Base-by-base conservation (phyloP, 192 early-diverging fungal species). In the Entomortierella chlamydospora region DNA sequence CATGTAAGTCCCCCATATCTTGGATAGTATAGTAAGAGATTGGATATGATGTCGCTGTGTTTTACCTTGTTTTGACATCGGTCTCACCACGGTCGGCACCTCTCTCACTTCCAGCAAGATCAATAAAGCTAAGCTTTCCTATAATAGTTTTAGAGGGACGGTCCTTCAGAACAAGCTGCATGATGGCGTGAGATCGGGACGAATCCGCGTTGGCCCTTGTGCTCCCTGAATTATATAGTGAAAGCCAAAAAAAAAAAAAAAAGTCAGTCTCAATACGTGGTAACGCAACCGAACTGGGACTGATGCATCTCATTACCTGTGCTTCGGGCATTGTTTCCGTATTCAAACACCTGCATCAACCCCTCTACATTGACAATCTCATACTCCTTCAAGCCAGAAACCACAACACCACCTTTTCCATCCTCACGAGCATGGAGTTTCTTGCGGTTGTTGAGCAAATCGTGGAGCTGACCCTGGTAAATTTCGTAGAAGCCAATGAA, bases 101-200 rank as follows among this genome's bases (percentile, higher is more conserved):
- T 39, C 98, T 92, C 81, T 99, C 98, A 81, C 94, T 97, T 42
- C 98, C 98, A 23, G 98, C 98, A 67, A 99, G 85, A 83, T 99
- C 98, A 60, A 99, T 98, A 74, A 99, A 98, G 83, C 93, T 96
- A 39, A 99, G 87, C 77, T 98, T 99, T 61, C 95, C 91, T 71
- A 61, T 59, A 12, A 41, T 53, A 34, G 68, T 49, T 55, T 53
- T 82, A 11, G 43, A 57, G 17, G 62, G 25, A 4, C 70, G 87
- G 61, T 94, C 89, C 58, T 94, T 94, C 17, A 99, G 81, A 34
- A 93, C 85, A 53, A 99, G 89, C 82, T 98, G 97, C 71, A 99
- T 89, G 41, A 99, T 97, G 23, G 98, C 98, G 81, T 99, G 98
- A 2, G 97, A 98, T 31, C 98, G 87, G 8, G 98, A 99, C 22